Percentiles rank a stretch among this genome's conserved stretches.
phyloP scores from a whole-genome alignment of 148 eudicot species.

The Rhododendron williamsianum region DNA sequence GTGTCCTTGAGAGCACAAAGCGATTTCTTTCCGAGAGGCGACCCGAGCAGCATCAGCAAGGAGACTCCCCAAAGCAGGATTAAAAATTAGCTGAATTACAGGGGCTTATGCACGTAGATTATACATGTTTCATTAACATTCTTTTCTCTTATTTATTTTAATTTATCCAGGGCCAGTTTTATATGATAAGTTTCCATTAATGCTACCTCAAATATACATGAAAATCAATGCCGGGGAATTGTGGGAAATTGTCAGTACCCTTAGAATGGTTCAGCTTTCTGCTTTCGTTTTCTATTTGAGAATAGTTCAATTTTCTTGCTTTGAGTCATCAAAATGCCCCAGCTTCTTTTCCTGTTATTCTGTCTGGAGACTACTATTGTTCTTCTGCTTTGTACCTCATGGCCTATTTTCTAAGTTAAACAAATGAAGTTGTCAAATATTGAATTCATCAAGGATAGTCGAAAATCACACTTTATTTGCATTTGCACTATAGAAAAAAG shows the following conservation, averaged over 20 bases:
- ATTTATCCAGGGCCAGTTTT: neutral
- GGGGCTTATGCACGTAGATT: neutral
- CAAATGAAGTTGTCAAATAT: neutral
- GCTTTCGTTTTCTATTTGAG: neutral
- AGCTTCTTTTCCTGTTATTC: neutral
- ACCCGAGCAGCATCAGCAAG: constrained; percentile 6
- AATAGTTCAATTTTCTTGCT: neutral
- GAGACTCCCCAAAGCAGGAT: constrained; percentile 12
- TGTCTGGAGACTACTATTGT: neutral
- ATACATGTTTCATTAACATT: neutral
- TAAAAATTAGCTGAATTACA: neutral
- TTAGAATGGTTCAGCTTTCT: neutral
- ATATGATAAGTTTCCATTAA: neutral
- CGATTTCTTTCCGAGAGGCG: constrained; percentile 14
- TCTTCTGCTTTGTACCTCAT: neutral
- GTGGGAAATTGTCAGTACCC: neutral
- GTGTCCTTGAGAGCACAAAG: constrained; percentile 22
- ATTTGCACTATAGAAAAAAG: neutral
- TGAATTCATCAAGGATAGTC: neutral
- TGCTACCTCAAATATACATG: neutral
- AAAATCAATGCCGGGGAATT: neutral
- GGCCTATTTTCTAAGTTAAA: too few relatives aligned
- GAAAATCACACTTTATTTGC: neutral
- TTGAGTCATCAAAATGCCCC: neutral
- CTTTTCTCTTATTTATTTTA: neutral